Base-by-base conservation (phyloP, 306 rosid genomes). In the Pterocarpus santalinus region DNA sequence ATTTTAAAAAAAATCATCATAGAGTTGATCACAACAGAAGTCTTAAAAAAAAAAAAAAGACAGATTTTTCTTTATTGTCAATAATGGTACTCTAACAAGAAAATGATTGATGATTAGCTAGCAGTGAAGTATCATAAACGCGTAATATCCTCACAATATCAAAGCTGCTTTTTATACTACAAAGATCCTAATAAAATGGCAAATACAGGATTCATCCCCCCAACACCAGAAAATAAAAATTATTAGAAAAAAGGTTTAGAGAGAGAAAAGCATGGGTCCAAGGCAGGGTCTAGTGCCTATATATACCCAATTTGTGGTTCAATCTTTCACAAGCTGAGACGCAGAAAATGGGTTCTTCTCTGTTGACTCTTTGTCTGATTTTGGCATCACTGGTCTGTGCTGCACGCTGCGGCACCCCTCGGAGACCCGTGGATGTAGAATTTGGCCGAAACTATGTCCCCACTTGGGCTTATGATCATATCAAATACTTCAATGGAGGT, bases 381-480 rank as follows among this genome's bases (percentile, higher is more conserved):
- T 17, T 86, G 8, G 16, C 85, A 6, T 55, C 85, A 15, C 46
- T 85, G 34, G 71, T 73, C 53, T 78, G 84, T 14, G 69, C 4
- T 5, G 85, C 88, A 10, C 30, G 83, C 11, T 84, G 80, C 6
- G 85, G 85, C 41, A 44, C 66, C 69, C 97, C 92, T 0, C 67
- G 57, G 34, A 89, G 14, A 70, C 89, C 98, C 0, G 65, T 94
- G 0, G 85, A 86, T 55, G 97, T 90, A 0, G 82, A 88, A 3
- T 94, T 94, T 3, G 90, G 91, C 3, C 77, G 95, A 16, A 94
- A 94, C 87, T 94, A 91, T 22, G 22, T 5, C 17, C 98, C 98
- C 22, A 90, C 97, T 0, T 94, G 98, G 98, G 95, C 98, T 38
- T 94, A 83, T 63, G 97, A 94, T 67, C 98, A 91, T 80, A 94